Conservation (phyloP, 371 early-diverging fungal genomes). For the Mucor mucedo region DNA sequence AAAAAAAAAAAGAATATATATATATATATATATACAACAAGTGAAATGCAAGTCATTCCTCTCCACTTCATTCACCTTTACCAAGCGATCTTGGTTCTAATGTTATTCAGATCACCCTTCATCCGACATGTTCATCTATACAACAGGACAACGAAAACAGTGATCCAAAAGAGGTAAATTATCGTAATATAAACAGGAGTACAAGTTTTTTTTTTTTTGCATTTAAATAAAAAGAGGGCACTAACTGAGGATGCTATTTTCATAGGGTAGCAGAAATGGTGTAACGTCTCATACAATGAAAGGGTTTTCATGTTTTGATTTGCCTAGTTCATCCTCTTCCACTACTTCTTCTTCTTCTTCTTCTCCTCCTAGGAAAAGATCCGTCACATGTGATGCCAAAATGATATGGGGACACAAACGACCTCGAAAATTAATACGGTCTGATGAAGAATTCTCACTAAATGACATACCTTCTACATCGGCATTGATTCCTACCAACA, state of each 20-base stretch:
- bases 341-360: background rate
- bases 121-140: background rate
- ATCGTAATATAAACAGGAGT: background rate
- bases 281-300: background rate
- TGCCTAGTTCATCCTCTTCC: background rate
- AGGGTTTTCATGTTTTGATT: background rate
- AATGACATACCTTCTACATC: background rate
- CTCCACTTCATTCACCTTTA: conserved; percentile 14
- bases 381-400: conserved; percentile 16
- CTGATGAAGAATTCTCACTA: conserved; percentile 4
- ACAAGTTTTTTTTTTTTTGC: background rate
- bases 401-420: conserved; percentile 13
- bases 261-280: background rate
- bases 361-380: conserved; percentile 15
- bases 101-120: conserved; percentile 15
- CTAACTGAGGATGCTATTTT: background rate
- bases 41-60: background rate
- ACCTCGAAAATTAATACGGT: conserved; percentile 1
- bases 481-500: no score
- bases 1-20: no score
- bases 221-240: background rate
- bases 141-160: background rate
- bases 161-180: conserved; percentile 3
- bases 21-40: conserved; percentile 4
- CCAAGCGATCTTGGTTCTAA: background rate